Conservation (phyloP, 345 rosid genomes). For the Camelina hispida region DNA sequence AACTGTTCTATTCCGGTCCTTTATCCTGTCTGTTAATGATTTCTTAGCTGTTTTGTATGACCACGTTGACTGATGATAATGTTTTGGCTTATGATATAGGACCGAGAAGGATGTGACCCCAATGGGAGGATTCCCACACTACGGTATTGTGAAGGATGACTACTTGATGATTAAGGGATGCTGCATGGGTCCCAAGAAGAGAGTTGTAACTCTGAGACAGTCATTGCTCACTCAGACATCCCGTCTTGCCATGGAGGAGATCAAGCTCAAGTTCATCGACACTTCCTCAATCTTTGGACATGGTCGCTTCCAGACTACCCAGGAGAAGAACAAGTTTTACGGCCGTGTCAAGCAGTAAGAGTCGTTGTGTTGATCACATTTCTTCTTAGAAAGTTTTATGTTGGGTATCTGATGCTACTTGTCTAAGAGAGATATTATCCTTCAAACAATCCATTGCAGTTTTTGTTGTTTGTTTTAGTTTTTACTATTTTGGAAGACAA, state of each 20-base stretch:
- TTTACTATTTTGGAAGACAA: background rate
- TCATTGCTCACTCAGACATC: conserved; percentile 78
- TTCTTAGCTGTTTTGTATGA: background rate
- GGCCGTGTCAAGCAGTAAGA: conserved; percentile 61
- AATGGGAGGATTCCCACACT: conserved; percentile 92
- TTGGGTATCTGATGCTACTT: background rate
- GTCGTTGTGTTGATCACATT: background rate
- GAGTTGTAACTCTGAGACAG: conserved; percentile 80
- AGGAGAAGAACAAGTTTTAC: conserved; percentile 69
- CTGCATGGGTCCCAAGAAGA: conserved; percentile 88
- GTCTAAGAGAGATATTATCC: conserved; percentile 1
- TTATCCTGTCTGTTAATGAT: background rate
- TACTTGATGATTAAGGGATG: conserved; percentile 87
- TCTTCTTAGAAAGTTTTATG: background rate
- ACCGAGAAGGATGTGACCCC: conserved; percentile 88
- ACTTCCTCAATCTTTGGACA: conserved; percentile 77
- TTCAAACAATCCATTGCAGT: background rate
- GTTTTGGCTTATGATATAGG: conserved; percentile 47
- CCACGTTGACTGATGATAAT: background rate
- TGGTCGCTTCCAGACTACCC: conserved; percentile 78
- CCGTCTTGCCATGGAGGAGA: conserved; percentile 70
- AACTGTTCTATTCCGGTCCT: background rate
- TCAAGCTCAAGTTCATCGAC: conserved; percentile 82
- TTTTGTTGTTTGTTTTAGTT: background rate
- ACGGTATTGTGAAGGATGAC: conserved; percentile 80